These are phyloP conservation scores for Boletus sp. DNA, from an alignment of 1,284 basidiomycete species.

Conservation along the genomic window DNA sequence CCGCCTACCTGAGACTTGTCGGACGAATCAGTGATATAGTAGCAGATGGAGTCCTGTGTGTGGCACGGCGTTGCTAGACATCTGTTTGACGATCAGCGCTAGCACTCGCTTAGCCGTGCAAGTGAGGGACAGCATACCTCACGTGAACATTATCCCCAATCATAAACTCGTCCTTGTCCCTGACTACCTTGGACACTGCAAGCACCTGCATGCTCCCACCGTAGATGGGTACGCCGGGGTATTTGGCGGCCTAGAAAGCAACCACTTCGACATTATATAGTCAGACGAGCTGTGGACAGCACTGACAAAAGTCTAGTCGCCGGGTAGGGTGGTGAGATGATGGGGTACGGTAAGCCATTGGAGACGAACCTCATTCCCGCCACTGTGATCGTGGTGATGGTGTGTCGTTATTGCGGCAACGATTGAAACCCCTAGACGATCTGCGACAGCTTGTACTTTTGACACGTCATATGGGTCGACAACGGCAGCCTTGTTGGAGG, in stretches of 20 bases:
- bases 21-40: slow-evolving; percentile 62
- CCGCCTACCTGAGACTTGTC: slow-evolving; percentile 55
- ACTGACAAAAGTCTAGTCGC: slow-evolving; percentile 53
- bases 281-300: neutral
- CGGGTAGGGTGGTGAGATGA: slow-evolving; percentile 12
- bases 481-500: slow-evolving; percentile 66
- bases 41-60: slow-evolving; percentile 96
- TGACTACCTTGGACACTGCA: slow-evolving; percentile 69
- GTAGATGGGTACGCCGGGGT: slow-evolving; percentile 71
- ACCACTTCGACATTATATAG: slow-evolving; percentile 9
- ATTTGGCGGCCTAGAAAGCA: slow-evolving; percentile 49
- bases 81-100: slow-evolving; percentile 37
- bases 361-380: slow-evolving; percentile 68
- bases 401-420: slow-evolving; percentile 82
- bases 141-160: slow-evolving; percentile 70
- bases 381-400: slow-evolving; percentile 88
- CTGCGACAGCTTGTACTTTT: slow-evolving; percentile 68
- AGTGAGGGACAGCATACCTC: slow-evolving; percentile 43
- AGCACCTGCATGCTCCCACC: slow-evolving; percentile 77
- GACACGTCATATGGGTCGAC: slow-evolving; percentile 82
- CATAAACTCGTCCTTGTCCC: slow-evolving; percentile 73
- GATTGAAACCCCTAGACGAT: slow-evolving; percentile 65
- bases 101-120: neutral
- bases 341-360: slow-evolving; percentile 6
- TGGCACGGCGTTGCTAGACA: slow-evolving; percentile 93